phyloP scores from a whole-genome alignment of 768 basidiomycete species.

The Pisolithus tinctorius region DNA sequence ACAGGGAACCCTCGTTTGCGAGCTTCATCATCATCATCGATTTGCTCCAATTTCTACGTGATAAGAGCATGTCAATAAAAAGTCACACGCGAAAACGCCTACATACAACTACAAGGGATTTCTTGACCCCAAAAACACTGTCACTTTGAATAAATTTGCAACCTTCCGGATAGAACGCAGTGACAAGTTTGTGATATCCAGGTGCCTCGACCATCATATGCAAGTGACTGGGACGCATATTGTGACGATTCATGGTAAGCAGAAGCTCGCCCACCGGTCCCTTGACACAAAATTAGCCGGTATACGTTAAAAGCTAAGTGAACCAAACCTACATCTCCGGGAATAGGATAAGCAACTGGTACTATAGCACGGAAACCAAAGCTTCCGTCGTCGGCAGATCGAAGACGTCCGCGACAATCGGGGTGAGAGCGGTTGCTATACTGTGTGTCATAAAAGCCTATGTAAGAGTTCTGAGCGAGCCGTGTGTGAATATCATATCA shows the following conservation, averaged over 20 bases:
- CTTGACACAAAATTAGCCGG: slow-evolving; percentile 22
- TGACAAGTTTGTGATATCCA: slow-evolving; percentile 66
- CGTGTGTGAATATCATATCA: slow-evolving; percentile 28
- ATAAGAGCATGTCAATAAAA: not conserved
- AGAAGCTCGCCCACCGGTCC: slow-evolving; percentile 70
- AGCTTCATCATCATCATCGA: slow-evolving; percentile 49
- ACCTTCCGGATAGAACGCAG: slow-evolving; percentile 68
- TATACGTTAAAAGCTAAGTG: slow-evolving; percentile 1
- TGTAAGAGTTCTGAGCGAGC: not conserved
- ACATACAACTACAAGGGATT: slow-evolving; percentile 68
- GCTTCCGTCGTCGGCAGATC: slow-evolving; percentile 50
- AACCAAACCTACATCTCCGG: slow-evolving; percentile 45
- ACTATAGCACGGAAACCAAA: slow-evolving; percentile 71
- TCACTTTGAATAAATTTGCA: slow-evolving; percentile 65
- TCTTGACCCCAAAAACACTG: slow-evolving; percentile 77
- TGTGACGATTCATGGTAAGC: slow-evolving; percentile 52
- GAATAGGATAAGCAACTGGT: slow-evolving; percentile 65
- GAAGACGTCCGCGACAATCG: slow-evolving; percentile 69
- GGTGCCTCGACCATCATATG: slow-evolving; percentile 68
- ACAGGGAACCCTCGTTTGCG: slow-evolving; percentile 43
- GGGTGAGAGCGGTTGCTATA: slow-evolving; percentile 50
- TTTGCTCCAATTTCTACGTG: slow-evolving; percentile 42
- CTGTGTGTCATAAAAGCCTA: slow-evolving; percentile 38
- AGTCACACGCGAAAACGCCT: not conserved
- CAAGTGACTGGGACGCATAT: slow-evolving; percentile 74